Evolutionary conservation across 139 green algal species (phyloP), one percentile per base, ranked within the genome.

Genomic region (Trebouxia sp.): DNA sequence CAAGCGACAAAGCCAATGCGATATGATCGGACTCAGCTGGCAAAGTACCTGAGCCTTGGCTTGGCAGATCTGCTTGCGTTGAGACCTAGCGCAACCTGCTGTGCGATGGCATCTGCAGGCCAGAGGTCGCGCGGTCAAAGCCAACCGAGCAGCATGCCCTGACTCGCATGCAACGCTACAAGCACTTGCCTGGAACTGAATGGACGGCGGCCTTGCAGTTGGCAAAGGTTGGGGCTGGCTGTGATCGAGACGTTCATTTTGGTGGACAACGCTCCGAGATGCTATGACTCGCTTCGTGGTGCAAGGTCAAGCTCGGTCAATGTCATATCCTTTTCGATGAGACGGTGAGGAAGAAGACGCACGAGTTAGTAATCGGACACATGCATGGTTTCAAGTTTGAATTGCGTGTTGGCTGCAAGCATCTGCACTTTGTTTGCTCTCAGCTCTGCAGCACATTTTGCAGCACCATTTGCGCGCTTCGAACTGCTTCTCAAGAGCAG

Each of bases 291-390:
- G 62, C 62, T 72, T 72, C 32, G 62, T 35, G 32, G n/a, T 72
- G 32, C 62, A 72, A 72, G 62, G 62, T 72, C 62, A 45, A 45
- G 28, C 5, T 30, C 24, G 35, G 62, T 72, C 32, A 55, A 78
- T n/a, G n/a, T n/a, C 69, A 78, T 78, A 53, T 42, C n/a, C 69
- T 28, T 55, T 39, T 32, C 24, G 42, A 78, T 78, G n/a, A 22
- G 39, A 35, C 11, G n/a, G 6, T 37, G 9, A 32, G 26, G 43
- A 39, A 70, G 51, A 65, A 39, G 37, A 50, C 53, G 12, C 1
- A 65, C 10, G 24, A 65, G 20, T 35, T 65, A 28, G 26, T 9
- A 39, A 20, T 9, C n/a, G 37, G 51, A 26, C 51, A 35, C 12
- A 2, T 35, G 51, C 5, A 30, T 5, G 4, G 4, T 28, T 26